Conservation (phyloP, 139 green algal genomes). For the Asterochloris sp. region DNA sequence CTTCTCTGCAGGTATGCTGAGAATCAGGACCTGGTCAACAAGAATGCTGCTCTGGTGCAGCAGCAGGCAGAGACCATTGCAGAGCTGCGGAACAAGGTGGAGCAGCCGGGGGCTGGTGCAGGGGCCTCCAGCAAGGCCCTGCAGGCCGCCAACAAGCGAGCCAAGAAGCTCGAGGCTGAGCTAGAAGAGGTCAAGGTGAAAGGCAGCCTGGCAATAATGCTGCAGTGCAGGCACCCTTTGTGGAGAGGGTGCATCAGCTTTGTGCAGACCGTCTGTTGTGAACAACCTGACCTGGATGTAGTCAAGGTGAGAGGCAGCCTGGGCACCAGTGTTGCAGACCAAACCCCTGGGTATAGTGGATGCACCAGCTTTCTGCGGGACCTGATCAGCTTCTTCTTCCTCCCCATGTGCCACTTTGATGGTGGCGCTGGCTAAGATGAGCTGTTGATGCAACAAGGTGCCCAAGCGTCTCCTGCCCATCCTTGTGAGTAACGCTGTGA, state of each 20-base stretch:
- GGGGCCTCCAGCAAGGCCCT: background rate
- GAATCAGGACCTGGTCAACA: constrained; percentile 59
- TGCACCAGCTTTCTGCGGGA: background rate
- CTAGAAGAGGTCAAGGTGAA: constrained; percentile 6
- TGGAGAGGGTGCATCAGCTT: background rate
- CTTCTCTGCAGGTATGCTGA: constrained; percentile 27
- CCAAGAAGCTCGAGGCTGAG: constrained; percentile 28
- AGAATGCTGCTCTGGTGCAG: constrained; percentile 38
- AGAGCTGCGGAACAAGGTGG: constrained; percentile 39
- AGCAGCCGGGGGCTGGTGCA: background rate
- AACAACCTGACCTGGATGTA: background rate
- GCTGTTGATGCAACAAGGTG: background rate
- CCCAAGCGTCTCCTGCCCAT: background rate
- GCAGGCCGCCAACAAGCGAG: constrained; percentile 7
- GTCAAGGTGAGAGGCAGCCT: background rate
- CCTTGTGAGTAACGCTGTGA: background rate
- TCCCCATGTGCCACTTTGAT: background rate
- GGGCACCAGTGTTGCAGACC: background rate
- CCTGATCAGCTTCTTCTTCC: background rate
- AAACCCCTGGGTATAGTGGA: background rate
- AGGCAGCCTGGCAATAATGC: background rate
- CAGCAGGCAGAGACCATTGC: constrained; percentile 48
- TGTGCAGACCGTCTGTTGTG: background rate
- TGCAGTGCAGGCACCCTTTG: background rate
- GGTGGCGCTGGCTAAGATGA: background rate